Percentiles rank a stretch among this genome's conserved stretches.
Conservation (phyloP, 768 basidiomycete species). For the Boletus patriciae region DNA sequence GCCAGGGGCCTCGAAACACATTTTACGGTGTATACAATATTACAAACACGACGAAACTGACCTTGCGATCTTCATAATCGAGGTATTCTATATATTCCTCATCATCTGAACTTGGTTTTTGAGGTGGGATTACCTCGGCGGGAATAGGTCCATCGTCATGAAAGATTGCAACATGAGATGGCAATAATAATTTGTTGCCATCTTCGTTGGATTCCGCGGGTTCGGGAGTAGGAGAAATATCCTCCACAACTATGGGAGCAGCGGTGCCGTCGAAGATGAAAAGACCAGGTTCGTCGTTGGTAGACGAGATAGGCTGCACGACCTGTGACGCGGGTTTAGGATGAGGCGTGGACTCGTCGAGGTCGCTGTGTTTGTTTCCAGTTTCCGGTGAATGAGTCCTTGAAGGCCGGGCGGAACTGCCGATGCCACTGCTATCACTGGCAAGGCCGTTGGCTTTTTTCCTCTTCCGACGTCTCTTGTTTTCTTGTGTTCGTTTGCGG, state of each 20-base stretch:
- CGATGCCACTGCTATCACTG: slow-evolving; percentile 6
- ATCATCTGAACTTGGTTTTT: slow-evolving; percentile 46
- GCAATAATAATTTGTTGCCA: slow-evolving; percentile 48
- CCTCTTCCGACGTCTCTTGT: slow-evolving; percentile 24
- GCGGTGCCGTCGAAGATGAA: slow-evolving; percentile 56
- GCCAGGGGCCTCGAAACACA: slow-evolving; percentile 42
- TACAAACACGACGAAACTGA: slow-evolving; percentile 28
- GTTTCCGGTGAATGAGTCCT: slow-evolving; percentile 20
- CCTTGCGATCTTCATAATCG: slow-evolving; percentile 67
- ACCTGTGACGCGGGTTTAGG: slow-evolving; percentile 44
- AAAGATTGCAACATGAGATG: slow-evolving; percentile 66
- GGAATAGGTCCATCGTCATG: slow-evolving; percentile 34
- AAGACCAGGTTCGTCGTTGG: slow-evolving; percentile 22
- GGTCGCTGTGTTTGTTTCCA: slow-evolving; percentile 3
- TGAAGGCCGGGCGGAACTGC: slow-evolving; percentile 20
- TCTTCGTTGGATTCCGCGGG: slow-evolving; percentile 21
- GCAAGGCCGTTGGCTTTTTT: slow-evolving; percentile 27
- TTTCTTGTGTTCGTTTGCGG: slow-evolving; percentile 12
- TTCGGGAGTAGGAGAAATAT: slow-evolving; percentile 7
- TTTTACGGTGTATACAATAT: neutral
- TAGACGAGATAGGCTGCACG: slow-evolving; percentile 16
- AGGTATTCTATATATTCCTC: slow-evolving; percentile 77
- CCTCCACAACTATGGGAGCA: slow-evolving; percentile 33
- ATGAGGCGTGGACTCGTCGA: slow-evolving; percentile 16
- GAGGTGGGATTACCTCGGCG: slow-evolving; percentile 46